Percentiles rank a stretch among this genome's conserved stretches.
These are phyloP conservation scores for Colletotrichum theobromicola DNA, from an alignment of 2,329 filamentous ascomycete genomes.

Conservation along the genomic window DNA sequence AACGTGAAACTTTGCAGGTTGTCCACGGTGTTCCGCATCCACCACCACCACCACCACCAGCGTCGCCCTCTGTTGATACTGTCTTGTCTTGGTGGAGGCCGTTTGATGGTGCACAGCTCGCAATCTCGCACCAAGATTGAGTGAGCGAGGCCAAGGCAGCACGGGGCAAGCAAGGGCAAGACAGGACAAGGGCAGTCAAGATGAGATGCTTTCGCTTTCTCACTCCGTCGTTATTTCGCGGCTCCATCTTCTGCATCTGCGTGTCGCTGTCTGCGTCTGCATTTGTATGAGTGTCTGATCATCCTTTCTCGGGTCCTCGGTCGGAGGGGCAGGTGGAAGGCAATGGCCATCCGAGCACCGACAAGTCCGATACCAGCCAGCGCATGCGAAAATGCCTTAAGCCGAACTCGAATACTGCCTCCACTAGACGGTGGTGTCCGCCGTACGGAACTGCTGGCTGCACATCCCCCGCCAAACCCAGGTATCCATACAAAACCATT, in stretches of 20 bases:
- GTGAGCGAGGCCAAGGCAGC: background rate
- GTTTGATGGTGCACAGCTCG: background rate
- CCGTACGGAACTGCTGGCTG: background rate
- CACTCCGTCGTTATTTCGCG: background rate
- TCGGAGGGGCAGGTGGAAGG: background rate
- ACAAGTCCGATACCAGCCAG: background rate
- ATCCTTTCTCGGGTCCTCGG: background rate
- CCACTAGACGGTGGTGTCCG: background rate
- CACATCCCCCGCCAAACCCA: slow-evolving; percentile 5
- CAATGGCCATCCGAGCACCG: background rate
- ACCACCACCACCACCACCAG: background rate
- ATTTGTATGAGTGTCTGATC: background rate
- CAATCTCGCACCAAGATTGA: slow-evolving; percentile 12
- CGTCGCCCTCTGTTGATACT: background rate
- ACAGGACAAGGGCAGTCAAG: background rate
- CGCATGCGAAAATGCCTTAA: background rate
- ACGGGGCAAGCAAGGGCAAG: background rate
- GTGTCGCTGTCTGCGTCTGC: background rate
- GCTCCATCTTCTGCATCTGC: background rate
- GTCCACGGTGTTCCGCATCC: background rate
- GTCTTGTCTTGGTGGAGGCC: background rate
- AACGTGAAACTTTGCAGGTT: background rate
- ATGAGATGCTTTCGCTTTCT: slow-evolving; percentile 7
- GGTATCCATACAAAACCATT: background rate
- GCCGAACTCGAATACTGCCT: background rate